These are phyloP conservation scores for Chrysosporium queenslandicum DNA, from an alignment of 2,329 filamentous ascomycete species.

Conservation along the genomic window DNA sequence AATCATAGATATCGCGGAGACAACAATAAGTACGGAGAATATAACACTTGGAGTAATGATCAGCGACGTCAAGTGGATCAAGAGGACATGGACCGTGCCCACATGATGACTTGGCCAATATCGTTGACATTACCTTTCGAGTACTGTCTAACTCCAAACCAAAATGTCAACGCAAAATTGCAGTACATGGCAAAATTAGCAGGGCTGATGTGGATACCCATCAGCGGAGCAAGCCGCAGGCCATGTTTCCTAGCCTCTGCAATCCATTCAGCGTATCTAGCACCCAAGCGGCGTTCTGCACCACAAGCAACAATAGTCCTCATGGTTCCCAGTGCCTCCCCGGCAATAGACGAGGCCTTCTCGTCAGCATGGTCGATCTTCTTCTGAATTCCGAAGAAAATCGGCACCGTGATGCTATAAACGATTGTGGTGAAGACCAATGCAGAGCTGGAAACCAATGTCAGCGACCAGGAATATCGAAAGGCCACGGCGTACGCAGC, in stretches of 20 bases:
- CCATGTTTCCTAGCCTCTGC: constrained; percentile 30
- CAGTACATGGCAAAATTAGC: constrained; percentile 32
- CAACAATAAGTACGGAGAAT: constrained; percentile 26
- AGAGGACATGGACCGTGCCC: constrained; percentile 1
- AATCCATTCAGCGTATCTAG: constrained; percentile 31
- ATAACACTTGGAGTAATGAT: constrained; percentile 23
- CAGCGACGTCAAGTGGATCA: too few species aligned
- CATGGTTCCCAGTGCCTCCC: constrained; percentile 36
- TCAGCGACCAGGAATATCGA: constrained; percentile 44
- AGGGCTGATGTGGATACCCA: constrained; percentile 27
- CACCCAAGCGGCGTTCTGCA: constrained; percentile 30
- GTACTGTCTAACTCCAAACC: constrained; percentile 31
- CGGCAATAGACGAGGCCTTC: constrained; percentile 31
- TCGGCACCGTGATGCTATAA: constrained; percentile 27
- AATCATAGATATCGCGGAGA: constrained; percentile 14
- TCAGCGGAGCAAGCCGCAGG: constrained; percentile 21
- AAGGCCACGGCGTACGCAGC: constrained; percentile 45
- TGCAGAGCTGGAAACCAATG: constrained; percentile 40
- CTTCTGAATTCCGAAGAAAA: constrained; percentile 27
- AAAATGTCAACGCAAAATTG: constrained; percentile 31
- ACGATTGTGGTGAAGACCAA: constrained; percentile 36
- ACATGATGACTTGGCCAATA: constrained; percentile 33
- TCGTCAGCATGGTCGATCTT: constrained; percentile 31
- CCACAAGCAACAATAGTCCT: constrained; percentile 39
- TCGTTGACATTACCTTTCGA: constrained; percentile 27